Percentiles rank a stretch among this genome's conserved stretches.
phyloP scores from a whole-genome alignment of 805 yeast genomes.

The Isabelozyma rhagii region DNA sequence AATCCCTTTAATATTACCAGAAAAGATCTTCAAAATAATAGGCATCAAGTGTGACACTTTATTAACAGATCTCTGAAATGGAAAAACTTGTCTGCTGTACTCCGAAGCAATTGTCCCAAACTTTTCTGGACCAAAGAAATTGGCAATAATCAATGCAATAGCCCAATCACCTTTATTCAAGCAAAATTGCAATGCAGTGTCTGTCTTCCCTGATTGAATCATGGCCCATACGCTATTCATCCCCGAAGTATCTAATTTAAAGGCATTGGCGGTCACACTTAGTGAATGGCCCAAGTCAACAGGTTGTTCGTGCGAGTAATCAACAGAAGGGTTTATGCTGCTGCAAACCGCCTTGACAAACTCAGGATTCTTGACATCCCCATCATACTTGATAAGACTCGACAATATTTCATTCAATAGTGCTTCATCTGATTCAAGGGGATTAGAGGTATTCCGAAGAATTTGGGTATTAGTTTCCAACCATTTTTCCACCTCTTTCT shows the following conservation, averaged over 20 bases:
- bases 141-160: conserved; percentile 68
- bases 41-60: conserved; percentile 47
- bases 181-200: conserved; percentile 62
- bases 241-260: conserved; percentile 38
- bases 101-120: conserved; percentile 58
- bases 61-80: conserved; percentile 38
- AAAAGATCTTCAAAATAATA: conserved; percentile 56
- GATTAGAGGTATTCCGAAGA: conserved; percentile 6
- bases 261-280: conserved; percentile 31
- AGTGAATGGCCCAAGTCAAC: conserved; percentile 11
- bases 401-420: conserved; percentile 30
- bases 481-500: conserved; percentile 70
- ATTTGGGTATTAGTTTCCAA: conserved; percentile 22
- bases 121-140: conserved; percentile 58
- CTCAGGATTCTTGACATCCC: conserved; percentile 21
- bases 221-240: conserved; percentile 29
- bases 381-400: conserved; percentile 26
- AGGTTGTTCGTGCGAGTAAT: conserved; percentile 13
- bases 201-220: conserved; percentile 61
- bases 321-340: conserved; percentile 42
- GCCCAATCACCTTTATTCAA: conserved; percentile 70
- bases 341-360: conserved; percentile 31
- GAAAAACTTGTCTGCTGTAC: conserved; percentile 48
- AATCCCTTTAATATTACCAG: conserved; percentile 57
- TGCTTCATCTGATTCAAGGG: conserved; percentile 17